Conservation (phyloP, 2,329 filamentous ascomycete genomes). For the Scopulariopsis brevicaulis region DNA sequence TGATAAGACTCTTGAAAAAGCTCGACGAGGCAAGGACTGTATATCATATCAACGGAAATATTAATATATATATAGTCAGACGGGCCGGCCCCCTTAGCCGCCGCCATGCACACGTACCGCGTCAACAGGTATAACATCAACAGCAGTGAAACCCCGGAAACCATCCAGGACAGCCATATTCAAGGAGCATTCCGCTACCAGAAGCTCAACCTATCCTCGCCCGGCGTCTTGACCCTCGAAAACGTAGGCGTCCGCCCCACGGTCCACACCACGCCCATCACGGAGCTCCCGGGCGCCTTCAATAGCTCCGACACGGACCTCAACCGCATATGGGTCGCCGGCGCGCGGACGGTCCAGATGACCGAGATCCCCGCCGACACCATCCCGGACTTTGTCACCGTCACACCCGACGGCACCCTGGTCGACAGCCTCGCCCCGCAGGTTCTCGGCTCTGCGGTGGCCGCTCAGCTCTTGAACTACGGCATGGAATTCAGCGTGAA, state of each 20-base stretch:
- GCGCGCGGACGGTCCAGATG: constrained; percentile 18
- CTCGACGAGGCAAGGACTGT: too few species aligned
- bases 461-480: constrained; percentile 12
- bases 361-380: constrained; percentile 16
- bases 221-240: constrained; percentile 14
- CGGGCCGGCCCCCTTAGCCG: constrained; percentile 19
- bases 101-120: constrained; percentile 23
- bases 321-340: constrained; percentile 16
- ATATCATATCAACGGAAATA: background rate
- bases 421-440: constrained; percentile 17
- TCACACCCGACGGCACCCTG: constrained; percentile 14
- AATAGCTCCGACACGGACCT: constrained; percentile 15
- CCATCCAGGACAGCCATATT: too few species aligned
- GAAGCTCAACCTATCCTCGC: constrained; percentile 20
- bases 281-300: constrained; percentile 15
- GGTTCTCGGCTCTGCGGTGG: constrained; percentile 6
- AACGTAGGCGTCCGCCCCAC: constrained; percentile 16
- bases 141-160: constrained; percentile 12
- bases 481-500: constrained; percentile 15
- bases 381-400: constrained; percentile 15
- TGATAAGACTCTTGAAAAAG: too few species aligned
- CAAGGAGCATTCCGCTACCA: constrained; percentile 23
- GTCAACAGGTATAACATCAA: constrained; percentile 21
- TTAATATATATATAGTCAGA: constrained; percentile 10
- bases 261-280: constrained; percentile 7